Evolutionary conservation across 2,329 filamentous ascomycete genomes (phyloP), one percentile per base, ranked within the genome.

Genomic region (Hypoxylon sp.): DNA sequence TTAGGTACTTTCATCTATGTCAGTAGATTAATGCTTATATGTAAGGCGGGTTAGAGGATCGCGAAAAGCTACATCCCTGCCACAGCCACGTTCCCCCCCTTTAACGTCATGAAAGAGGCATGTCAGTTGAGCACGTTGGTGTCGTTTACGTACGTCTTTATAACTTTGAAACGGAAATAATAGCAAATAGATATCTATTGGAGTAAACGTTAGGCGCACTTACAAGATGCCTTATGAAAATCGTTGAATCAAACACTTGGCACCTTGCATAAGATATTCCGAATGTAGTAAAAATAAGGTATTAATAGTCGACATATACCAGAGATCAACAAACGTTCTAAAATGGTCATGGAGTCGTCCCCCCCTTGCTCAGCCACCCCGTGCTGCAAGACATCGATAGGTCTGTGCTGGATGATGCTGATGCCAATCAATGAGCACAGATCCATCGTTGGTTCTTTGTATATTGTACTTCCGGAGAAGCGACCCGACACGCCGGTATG

Each of bases 401-500:
- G 58, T 61, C 55, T 67, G 51, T 59, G 61, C 48, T 67, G 44
- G 46, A 60, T 36, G 62, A 48, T 49, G 60, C 36, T 55, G 51
- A 49, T 65, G 60, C 61, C 59, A 70, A 62, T 65, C 56, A 64
- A 46, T 32, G 22, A 48, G 32, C 63, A 64, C 53, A 60, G 59
- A 66, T 62, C 49, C 36, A 61, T 50, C 53, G 6, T 40, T 42
- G 42, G 16, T n/a, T 30, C 22, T 18, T 50, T 33, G 62, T 64
- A 65, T 16, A 38, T 57, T 67, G 61, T 68, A 70, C 67, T 68
- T 68, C 61, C 72, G 73, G 73, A 75, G 72, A 67, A 49, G 68
- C 61, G 61, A 74, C 70, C 73, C 73, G 74, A 75, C 70, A 71
- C 74, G 71, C 74, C 73, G 74, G 70, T 70, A 75, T 75, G 74